Evolutionary conservation across 208 protist species (phyloP).

Genomic region (Crithidia expoeki): DNA sequence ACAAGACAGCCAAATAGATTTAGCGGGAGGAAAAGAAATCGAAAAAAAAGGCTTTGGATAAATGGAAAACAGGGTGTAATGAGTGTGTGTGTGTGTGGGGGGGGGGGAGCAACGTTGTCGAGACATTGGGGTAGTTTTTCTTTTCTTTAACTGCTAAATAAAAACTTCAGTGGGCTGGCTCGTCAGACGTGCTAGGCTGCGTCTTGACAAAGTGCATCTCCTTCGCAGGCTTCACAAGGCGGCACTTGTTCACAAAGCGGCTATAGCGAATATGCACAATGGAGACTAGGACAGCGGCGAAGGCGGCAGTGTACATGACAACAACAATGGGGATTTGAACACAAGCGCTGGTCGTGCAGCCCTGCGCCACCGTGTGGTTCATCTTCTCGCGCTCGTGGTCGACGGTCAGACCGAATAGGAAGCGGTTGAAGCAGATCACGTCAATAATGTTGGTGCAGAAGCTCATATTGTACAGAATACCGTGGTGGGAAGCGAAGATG

Average conservation of each 20-base stretch:
- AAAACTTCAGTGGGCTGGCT: neutral
- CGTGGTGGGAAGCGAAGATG: conserved; percentile 53
- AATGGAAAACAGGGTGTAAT: neutral
- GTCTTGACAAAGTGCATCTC: neutral
- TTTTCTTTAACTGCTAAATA: neutral
- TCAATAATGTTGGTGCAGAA: conserved; percentile 61
- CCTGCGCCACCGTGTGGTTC: conserved; percentile 36
- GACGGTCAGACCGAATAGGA: conserved; percentile 64
- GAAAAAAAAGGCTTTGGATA: conserved; percentile 6
- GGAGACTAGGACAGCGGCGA: conserved; percentile 35
- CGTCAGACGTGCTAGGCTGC: conserved; percentile 10
- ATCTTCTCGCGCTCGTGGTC: conserved; percentile 57
- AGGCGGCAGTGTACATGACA: conserved; percentile 41
- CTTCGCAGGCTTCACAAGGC: conserved; percentile 12
- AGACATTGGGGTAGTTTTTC: neutral
- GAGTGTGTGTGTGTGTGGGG: neutral
- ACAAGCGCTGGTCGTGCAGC: conserved; percentile 44
- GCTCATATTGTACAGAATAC: conserved; percentile 69
- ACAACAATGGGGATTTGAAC: conserved; percentile 58
- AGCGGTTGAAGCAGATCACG: conserved; percentile 72
- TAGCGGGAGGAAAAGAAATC: neutral
- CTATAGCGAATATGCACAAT: conserved; percentile 65
- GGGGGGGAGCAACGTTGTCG: conserved; percentile 6
- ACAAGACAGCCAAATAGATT: conserved; percentile 1
- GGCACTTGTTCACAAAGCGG: conserved; percentile 42